phyloP scores from a whole-genome alignment of 805 yeast species.

The Cyberlindnera maritima region DNA sequence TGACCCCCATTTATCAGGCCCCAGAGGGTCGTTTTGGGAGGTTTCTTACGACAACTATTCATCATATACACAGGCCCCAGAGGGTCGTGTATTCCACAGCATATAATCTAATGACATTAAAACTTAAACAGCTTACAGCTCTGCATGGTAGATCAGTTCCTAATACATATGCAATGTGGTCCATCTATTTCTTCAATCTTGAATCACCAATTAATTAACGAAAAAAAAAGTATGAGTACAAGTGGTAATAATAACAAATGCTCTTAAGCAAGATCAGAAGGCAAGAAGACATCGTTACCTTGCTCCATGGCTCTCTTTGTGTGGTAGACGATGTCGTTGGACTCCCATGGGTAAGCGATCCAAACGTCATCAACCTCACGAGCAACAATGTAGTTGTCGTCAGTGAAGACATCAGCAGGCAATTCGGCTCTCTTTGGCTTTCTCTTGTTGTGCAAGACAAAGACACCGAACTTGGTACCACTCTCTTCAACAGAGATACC shows the following conservation, averaged over 20 bases:
- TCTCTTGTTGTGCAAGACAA: constrained; percentile 73
- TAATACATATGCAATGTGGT: too few relatives aligned
- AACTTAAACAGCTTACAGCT: too few relatives aligned
- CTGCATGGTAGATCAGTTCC: too few relatives aligned
- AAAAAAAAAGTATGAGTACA: too few relatives aligned
- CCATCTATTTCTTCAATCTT: too few relatives aligned
- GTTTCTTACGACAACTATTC: not conserved
- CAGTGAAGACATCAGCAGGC: constrained; percentile 59
- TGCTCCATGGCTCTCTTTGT: constrained; percentile 70
- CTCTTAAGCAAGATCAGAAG: not conserved
- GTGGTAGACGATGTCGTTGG: constrained; percentile 70
- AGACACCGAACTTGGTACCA: constrained; percentile 65
- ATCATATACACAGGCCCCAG: not conserved
- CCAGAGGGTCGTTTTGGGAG: not conserved
- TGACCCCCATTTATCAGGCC: not conserved
- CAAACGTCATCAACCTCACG: constrained; percentile 74
- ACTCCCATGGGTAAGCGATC: constrained; percentile 90
- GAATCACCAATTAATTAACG: too few relatives aligned
- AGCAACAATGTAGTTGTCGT: constrained; percentile 68
- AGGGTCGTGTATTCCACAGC: not conserved
- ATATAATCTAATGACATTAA: not conserved
- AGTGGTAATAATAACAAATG: not conserved
- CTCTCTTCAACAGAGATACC: constrained; percentile 42
- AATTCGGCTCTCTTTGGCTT: constrained; percentile 72
- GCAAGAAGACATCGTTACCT: constrained; percentile 58